Evolutionary conservation across 2,329 filamentous ascomycete species (phyloP).

Genomic region (Diaporthe sp.): DNA sequence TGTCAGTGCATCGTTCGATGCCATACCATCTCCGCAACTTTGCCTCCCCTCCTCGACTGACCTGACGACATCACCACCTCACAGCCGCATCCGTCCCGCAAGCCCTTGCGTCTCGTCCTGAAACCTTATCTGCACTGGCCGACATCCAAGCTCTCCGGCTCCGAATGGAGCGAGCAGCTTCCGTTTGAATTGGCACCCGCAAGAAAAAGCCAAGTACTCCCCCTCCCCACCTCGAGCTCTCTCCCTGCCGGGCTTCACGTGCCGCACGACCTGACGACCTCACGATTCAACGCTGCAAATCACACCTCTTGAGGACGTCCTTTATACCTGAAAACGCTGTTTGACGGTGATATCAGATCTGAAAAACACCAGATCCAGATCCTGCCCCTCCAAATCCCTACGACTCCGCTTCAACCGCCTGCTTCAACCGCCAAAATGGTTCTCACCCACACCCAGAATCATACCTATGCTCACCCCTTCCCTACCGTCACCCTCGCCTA

Average conservation of each 20-base stretch:
- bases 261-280: conserved; percentile 20
- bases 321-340: background rate
- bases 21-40: conserved; percentile 37
- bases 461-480: conserved; percentile 85
- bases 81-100: conserved; percentile 3
- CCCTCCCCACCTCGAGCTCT: conserved; percentile 18
- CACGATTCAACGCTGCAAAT: background rate
- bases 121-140: conserved; percentile 22
- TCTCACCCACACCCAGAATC: conserved; percentile 75
- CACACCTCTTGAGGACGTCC: background rate
- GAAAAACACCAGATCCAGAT: background rate
- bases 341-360: conserved; percentile 29
- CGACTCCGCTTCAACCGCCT: conserved; percentile 33
- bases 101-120: conserved; percentile 27
- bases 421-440: conserved; percentile 64
- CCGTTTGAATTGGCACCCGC: conserved; percentile 21
- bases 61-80: conserved; percentile 40
- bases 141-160: conserved; percentile 19
- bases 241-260: background rate
- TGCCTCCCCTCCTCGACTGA: conserved; percentile 37
- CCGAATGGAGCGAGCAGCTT: conserved; percentile 39
- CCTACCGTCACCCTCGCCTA: conserved; percentile 89
- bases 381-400: background rate
- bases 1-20: conserved; percentile 40
- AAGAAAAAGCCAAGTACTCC: background rate